phyloP scores from a whole-genome alignment of 495 filamentous ascomycete genomes.

The Niebla homalea region DNA sequence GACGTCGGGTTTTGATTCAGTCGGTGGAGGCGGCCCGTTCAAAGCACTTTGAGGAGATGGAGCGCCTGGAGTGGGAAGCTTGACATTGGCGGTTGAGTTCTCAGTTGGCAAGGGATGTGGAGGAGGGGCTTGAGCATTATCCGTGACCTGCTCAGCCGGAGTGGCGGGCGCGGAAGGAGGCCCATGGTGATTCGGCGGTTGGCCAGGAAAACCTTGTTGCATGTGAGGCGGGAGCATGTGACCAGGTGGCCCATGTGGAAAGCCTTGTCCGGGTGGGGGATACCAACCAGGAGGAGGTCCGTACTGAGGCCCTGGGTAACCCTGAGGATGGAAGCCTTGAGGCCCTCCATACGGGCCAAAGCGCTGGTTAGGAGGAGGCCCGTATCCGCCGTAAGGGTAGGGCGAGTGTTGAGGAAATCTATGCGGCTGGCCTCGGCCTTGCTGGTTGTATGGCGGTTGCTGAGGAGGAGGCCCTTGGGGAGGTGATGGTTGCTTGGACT shows the following conservation, averaged over 20 bases:
- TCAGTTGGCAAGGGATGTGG: slow-evolving; percentile 24
- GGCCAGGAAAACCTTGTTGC: slow-evolving; percentile 38
- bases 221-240: slow-evolving; percentile 39
- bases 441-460: slow-evolving; percentile 12
- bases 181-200: slow-evolving; percentile 24
- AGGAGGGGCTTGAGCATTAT: slow-evolving; percentile 10
- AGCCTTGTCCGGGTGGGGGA: slow-evolving; percentile 67
- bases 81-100: slow-evolving; percentile 16
- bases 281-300: slow-evolving; percentile 68
- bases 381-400: slow-evolving; percentile 33
- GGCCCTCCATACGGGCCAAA: slow-evolving; percentile 29
- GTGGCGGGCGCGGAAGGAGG: slow-evolving; percentile 20
- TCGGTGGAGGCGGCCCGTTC: slow-evolving; percentile 40
- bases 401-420: slow-evolving; percentile 40
- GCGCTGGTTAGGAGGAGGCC: slow-evolving; percentile 28
- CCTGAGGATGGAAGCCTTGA: slow-evolving; percentile 49
- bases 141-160: slow-evolving; percentile 21
- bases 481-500: slow-evolving; percentile 10
- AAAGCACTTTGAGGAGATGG: slow-evolving; percentile 26
- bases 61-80: slow-evolving; percentile 14
- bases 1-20: slow-evolving; percentile 53
- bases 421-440: slow-evolving; percentile 27
- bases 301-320: slow-evolving; percentile 47
- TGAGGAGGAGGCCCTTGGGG: slow-evolving; percentile 4
- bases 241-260: slow-evolving; percentile 46